A percentile compares a stretch with the other conserved stretches of the same genome.
Conservation (phyloP, 192 early-diverging fungal genomes). For the Umbelopsis sp. region DNA sequence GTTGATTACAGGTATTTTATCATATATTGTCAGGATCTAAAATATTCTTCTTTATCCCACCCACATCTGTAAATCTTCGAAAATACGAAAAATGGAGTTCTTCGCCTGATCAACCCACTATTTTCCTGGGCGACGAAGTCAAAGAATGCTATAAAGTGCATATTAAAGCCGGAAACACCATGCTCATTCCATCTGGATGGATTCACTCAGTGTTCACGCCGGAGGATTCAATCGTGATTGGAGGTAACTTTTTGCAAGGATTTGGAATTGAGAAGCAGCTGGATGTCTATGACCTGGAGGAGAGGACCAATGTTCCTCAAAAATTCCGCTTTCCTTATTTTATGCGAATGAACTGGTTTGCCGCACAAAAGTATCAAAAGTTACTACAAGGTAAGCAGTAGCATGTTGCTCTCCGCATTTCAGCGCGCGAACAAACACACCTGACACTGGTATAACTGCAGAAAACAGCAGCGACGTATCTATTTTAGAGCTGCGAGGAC, state of each 20-base stretch:
- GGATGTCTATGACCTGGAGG: conserved; percentile 73
- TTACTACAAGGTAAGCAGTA: conserved; percentile 50
- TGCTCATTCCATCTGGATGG: conserved; percentile 95
- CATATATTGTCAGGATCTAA: conserved; percentile 87
- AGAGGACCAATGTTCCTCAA: conserved; percentile 73
- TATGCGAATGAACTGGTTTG: conserved; percentile 84
- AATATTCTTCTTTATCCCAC: conserved; percentile 88
- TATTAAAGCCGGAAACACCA: conserved; percentile 80
- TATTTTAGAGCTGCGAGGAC: conserved; percentile 57
- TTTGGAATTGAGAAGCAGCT: conserved; percentile 76
- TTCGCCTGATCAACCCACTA: conserved; percentile 79
- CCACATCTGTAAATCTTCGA: conserved; percentile 80
- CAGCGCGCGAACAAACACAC: conserved; percentile 5
- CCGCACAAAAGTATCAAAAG: conserved; percentile 61
- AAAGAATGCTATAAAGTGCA: conserved; percentile 78
- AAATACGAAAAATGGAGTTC: conserved; percentile 91
- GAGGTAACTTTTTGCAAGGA: conserved; percentile 92
- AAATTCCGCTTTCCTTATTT: conserved; percentile 90
- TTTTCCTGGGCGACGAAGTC: conserved; percentile 85
- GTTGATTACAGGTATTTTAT: conserved; percentile 70
- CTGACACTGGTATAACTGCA: not conserved
- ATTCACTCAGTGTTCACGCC: conserved; percentile 95
- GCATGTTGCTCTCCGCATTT: conserved; percentile 21
- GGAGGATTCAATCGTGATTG: conserved; percentile 84
- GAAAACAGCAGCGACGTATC: conserved; percentile 19